These are phyloP conservation scores for Ogataea ramenticola DNA, from an alignment of 805 yeast species.

Conservation along the genomic window DNA sequence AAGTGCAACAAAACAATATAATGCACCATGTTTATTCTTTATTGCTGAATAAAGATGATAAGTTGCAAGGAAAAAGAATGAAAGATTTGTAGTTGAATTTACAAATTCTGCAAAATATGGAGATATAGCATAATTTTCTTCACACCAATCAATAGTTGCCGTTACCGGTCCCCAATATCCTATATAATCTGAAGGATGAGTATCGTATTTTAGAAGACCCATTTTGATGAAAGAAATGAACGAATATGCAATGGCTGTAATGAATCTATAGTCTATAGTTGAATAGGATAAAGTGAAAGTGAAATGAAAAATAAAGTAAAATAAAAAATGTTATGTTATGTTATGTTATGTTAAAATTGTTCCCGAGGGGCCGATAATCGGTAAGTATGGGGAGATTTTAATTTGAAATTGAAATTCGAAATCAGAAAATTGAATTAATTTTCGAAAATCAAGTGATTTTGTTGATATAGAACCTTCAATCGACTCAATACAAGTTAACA, in stretches of 20 bases:
- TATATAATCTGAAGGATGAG: constrained; percentile 4
- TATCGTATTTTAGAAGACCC: constrained; percentile 3
- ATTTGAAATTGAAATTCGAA: too few relatives aligned
- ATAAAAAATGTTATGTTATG: too few relatives aligned
- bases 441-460: too few relatives aligned
- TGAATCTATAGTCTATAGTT: too few relatives aligned
- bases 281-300: too few relatives aligned
- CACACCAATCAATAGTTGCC: constrained; percentile 98
- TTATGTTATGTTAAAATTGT: too few relatives aligned
- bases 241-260: too few relatives aligned
- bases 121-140: constrained; percentile 87
- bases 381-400: background rate
- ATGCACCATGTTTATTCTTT: constrained; percentile 52
- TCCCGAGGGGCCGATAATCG: background rate
- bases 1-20: constrained; percentile 64
- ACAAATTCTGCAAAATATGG: constrained; percentile 84
- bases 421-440: too few relatives aligned
- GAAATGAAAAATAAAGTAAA: too few relatives aligned
- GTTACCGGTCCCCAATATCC: constrained; percentile 83
- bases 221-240: background rate
- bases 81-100: constrained; percentile 71
- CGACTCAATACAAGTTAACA: too few relatives aligned
- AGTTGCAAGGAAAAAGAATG: constrained; percentile 23
- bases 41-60: constrained; percentile 45
- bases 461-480: too few relatives aligned